Conservation (phyloP, 2,329 filamentous ascomycete genomes). For the Xylariomycetidae sp. region DNA sequence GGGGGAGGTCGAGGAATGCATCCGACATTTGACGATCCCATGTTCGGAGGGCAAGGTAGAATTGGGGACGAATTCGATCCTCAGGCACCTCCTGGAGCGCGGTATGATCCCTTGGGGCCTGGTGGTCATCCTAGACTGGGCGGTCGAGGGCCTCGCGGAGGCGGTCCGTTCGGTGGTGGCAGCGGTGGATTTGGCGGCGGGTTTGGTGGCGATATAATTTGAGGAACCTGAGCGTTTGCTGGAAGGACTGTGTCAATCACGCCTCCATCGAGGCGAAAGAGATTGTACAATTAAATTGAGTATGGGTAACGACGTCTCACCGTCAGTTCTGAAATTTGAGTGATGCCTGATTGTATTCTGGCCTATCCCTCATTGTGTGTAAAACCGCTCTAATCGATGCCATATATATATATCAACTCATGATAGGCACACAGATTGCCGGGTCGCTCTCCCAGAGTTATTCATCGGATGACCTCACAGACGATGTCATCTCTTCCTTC, state of each 20-base stretch:
- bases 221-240: too few species aligned
- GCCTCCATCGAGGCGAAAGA: not conserved
- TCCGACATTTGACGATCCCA: constrained; percentile 86
- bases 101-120: constrained; percentile 84
- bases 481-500: constrained; percentile 25
- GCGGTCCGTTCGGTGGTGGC: constrained; percentile 34
- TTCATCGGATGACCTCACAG: constrained; percentile 6
- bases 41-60: constrained; percentile 62
- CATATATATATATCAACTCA: too few species aligned
- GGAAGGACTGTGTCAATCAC: too few species aligned
- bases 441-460: too few species aligned
- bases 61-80: constrained; percentile 54
- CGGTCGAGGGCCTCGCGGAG: constrained; percentile 34
- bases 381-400: too few species aligned
- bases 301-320: too few species aligned
- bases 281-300: not conserved
- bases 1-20: constrained; percentile 81
- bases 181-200: constrained; percentile 29
- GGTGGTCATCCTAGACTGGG: constrained; percentile 48
- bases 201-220: constrained; percentile 26
- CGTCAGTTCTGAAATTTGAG: too few species aligned
- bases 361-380: too few species aligned
- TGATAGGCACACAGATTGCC: too few species aligned
- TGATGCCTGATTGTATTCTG: too few species aligned
- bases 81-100: constrained; percentile 78